Percentiles rank a stretch among this genome's conserved stretches.
phyloP scores from a whole-genome alignment of 2,329 filamentous ascomycete genomes.

The Phaeosphaeria sp. region DNA sequence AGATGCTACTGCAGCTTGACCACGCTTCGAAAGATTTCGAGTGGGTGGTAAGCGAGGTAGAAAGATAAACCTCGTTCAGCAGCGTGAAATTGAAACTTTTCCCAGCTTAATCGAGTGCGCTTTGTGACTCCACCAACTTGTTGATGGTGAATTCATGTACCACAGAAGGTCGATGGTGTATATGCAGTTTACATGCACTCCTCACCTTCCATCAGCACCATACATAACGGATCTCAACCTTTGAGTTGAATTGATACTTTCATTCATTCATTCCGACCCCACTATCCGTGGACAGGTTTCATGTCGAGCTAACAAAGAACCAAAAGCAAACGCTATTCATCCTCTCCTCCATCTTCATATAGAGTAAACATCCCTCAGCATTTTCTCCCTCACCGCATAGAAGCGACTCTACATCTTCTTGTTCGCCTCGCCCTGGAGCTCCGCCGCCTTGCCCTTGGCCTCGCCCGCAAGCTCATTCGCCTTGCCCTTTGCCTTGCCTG shows the following conservation, averaged over 20 bases:
- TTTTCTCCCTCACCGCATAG: background rate
- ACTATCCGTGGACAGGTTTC: background rate
- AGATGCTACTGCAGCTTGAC: too few species aligned
- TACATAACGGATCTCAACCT: too few species aligned
- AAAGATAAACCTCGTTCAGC: too few species aligned
- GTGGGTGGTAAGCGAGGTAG: too few species aligned
- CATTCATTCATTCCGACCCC: conserved; percentile 6
- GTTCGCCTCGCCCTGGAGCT: conserved; percentile 55
- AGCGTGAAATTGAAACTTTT: too few species aligned
- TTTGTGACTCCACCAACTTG: too few species aligned
- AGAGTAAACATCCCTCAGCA: conserved; percentile 5
- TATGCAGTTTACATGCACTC: too few species aligned
- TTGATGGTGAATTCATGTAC: too few species aligned
- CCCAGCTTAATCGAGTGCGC: too few species aligned
- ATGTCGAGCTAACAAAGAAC: background rate
- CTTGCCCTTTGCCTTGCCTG: conserved; percentile 47
- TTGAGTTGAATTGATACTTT: background rate
- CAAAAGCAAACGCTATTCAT: background rate
- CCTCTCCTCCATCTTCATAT: background rate
- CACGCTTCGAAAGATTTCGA: too few species aligned
- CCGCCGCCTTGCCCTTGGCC: conserved; percentile 52
- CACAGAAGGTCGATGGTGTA: too few species aligned
- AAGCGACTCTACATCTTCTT: conserved; percentile 49
- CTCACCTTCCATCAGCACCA: too few species aligned
- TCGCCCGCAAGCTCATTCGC: conserved; percentile 51